phyloP scores from a whole-genome alignment of 2,329 filamentous ascomycete species.

The Xylariaceae sp. region DNA sequence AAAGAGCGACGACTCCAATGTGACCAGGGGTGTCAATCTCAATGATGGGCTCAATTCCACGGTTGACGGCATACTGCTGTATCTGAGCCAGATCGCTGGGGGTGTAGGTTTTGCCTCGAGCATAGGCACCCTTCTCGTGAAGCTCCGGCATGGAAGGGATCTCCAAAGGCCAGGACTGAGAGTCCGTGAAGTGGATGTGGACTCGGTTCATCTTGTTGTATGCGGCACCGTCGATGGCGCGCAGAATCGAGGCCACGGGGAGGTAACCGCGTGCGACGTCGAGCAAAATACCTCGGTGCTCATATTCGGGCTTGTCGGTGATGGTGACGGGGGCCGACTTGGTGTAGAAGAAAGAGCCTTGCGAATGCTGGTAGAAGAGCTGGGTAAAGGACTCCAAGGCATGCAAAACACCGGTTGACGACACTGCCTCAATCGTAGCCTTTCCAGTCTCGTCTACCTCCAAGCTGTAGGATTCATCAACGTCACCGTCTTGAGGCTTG shows the following conservation, averaged over 20 bases:
- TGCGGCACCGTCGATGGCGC: constrained; percentile 68
- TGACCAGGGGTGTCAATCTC: constrained; percentile 82
- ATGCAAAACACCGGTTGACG: constrained; percentile 63
- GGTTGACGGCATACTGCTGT: constrained; percentile 62
- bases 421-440: constrained; percentile 57
- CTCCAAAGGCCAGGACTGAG: constrained; percentile 80
- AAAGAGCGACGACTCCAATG: constrained; percentile 60
- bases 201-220: constrained; percentile 81
- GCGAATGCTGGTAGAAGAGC: constrained; percentile 68
- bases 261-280: constrained; percentile 73
- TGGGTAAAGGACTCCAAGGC: constrained; percentile 74
- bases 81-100: constrained; percentile 58
- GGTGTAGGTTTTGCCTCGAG: constrained; percentile 60
- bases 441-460: constrained; percentile 52
- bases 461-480: constrained; percentile 73
- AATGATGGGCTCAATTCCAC: constrained; percentile 65
- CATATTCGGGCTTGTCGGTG: constrained; percentile 66
- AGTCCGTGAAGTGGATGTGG: constrained; percentile 76
- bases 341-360: constrained; percentile 58
- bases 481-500: constrained; percentile 55
- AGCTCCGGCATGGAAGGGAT: constrained; percentile 70
- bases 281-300: constrained; percentile 72
- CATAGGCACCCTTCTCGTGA: constrained; percentile 67
- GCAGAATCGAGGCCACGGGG: constrained; percentile 59
- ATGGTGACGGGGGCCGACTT: constrained; percentile 64